These are phyloP conservation scores for Phytopythium sindhum DNA, from an alignment of 352 stramenopile genomes.

Conservation along the genomic window DNA sequence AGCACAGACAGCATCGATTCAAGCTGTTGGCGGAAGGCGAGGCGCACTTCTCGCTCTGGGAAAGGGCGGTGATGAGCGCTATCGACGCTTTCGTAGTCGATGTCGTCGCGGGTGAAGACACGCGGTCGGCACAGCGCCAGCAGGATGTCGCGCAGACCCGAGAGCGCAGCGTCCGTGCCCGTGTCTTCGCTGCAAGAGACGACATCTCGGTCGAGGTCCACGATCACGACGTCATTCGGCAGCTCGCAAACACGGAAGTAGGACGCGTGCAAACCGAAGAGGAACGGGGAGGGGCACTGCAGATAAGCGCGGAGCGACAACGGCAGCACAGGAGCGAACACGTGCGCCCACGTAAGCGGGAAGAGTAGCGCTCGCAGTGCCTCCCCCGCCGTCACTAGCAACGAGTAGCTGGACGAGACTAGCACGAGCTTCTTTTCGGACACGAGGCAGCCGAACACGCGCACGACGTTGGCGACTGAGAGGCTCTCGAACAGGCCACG, in stretches of 20 bases:
- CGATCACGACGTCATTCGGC: slow-evolving; percentile 26
- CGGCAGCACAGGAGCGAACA: slow-evolving; percentile 73
- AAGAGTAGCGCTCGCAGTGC: slow-evolving; percentile 42
- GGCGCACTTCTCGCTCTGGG: slow-evolving; percentile 17
- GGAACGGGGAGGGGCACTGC: slow-evolving; percentile 74
- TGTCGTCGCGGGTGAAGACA: slow-evolving; percentile 29
- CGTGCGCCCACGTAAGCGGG: slow-evolving; percentile 74
- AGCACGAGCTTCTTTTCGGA: slow-evolving; percentile 77
- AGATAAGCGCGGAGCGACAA: slow-evolving; percentile 57
- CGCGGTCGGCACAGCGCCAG: slow-evolving; percentile 31
- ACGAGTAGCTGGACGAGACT: slow-evolving; percentile 60
- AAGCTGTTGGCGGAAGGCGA: slow-evolving; percentile 39
- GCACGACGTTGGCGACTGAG: slow-evolving; percentile 53
- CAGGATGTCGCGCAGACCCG: slow-evolving; percentile 39
- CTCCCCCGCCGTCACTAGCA: slow-evolving; percentile 57
- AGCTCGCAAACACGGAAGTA: slow-evolving; percentile 50
- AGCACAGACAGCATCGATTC: slow-evolving; percentile 36
- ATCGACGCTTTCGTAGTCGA: slow-evolving; percentile 16
- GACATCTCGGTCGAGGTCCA: slow-evolving; percentile 54
- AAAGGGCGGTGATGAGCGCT: neutral
- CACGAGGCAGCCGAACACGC: slow-evolving; percentile 56
- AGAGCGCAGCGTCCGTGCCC: slow-evolving; percentile 25
- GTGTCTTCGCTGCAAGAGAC: slow-evolving; percentile 33
- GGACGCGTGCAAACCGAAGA: slow-evolving; percentile 69
- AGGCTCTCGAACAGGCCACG: slow-evolving; percentile 58